phyloP scores from a whole-genome alignment of 2,329 filamentous ascomycete species.

The Colletotrichum liriopes region DNA sequence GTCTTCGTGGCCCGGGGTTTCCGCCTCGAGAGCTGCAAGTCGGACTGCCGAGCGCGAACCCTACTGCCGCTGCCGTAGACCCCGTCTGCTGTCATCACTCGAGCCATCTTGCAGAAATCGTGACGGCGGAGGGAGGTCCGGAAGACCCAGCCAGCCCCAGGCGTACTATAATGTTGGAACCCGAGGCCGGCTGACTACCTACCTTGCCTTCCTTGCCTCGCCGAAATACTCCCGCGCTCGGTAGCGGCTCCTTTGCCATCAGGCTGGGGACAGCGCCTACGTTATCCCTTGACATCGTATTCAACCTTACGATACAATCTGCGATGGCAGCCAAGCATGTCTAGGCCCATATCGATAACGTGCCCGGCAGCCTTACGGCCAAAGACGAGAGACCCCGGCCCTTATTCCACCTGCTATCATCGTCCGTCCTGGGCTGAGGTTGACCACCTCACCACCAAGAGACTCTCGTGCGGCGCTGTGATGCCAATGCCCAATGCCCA shows the following conservation, averaged over 20 bases:
- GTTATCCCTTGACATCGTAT: background rate
- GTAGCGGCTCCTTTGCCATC: background rate
- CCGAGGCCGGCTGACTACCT: background rate
- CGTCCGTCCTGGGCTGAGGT: slow-evolving; percentile 17
- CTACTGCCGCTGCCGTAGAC: background rate
- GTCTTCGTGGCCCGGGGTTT: background rate
- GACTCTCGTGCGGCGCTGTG: slow-evolving; percentile 5
- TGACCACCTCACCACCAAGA: slow-evolving; percentile 17
- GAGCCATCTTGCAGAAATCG: background rate
- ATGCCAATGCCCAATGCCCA: too few species aligned
- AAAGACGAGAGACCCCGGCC: slow-evolving; percentile 18
- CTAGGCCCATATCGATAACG: slow-evolving; percentile 2
- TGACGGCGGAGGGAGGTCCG: background rate
- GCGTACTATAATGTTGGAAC: background rate
- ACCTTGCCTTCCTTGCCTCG: background rate
- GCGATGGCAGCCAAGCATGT: background rate
- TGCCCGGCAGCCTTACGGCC: slow-evolving; percentile 23
- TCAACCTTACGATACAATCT: too few species aligned
- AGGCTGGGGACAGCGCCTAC: background rate
- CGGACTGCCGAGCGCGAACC: background rate
- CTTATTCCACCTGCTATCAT: slow-evolving; percentile 6
- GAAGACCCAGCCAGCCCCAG: background rate
- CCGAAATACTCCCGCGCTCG: background rate
- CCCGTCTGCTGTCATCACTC: background rate
- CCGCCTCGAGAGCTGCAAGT: background rate